Conservation (phyloP, 345 rosid genomes). For the Acer saccharum region DNA sequence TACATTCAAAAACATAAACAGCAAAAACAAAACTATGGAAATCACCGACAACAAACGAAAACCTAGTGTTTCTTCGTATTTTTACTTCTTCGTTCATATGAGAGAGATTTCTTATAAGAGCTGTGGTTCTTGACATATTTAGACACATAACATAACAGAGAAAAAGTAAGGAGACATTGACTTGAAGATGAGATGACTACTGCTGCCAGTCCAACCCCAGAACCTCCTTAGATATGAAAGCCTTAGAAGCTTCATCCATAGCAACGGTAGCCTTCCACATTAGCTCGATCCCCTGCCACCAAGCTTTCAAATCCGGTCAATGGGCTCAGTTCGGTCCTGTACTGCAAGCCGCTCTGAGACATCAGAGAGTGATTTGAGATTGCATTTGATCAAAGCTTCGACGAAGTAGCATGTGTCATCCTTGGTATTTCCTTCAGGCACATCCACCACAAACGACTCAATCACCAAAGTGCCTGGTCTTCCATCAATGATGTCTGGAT, state of each 20-base stretch:
- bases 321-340: constrained; percentile 63
- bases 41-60: constrained; percentile 6
- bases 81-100: constrained; percentile 16
- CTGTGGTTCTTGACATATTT: constrained; percentile 34
- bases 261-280: constrained; percentile 33
- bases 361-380: constrained; percentile 88
- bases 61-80: not conserved
- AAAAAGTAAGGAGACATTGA: not conserved
- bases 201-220: constrained; percentile 53
- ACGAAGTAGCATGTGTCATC: constrained; percentile 98
- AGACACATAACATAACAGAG: constrained; percentile 21
- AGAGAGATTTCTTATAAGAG: constrained; percentile 12
- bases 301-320: constrained; percentile 38
- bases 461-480: constrained; percentile 79
- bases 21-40: constrained; percentile 19
- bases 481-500: constrained; percentile 87
- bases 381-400: constrained; percentile 86
- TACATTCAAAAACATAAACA: constrained; percentile 19
- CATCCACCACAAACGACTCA: constrained; percentile 92
- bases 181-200: constrained; percentile 24
- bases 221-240: constrained; percentile 31
- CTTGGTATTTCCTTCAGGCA: constrained; percentile 90
- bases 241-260: constrained; percentile 59
- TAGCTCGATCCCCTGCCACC: not conserved
- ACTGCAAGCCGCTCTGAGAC: constrained; percentile 85